Percentiles rank a stretch among this genome's conserved stretches.
Evolutionary conservation across 495 filamentous ascomycete species (phyloP).

Genomic region (Hapsidospora chrysogenum): DNA sequence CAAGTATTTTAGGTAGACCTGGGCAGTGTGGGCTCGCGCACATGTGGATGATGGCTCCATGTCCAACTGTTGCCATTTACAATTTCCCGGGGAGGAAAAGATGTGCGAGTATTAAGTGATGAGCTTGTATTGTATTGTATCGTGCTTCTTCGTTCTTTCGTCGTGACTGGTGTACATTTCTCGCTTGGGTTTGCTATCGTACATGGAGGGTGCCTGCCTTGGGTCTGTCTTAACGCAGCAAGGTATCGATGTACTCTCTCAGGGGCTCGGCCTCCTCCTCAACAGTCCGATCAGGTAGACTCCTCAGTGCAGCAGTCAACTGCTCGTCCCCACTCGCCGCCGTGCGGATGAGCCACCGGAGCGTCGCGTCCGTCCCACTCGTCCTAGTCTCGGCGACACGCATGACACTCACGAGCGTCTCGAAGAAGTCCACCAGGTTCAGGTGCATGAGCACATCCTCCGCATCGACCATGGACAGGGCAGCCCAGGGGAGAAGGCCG

Average conservation of each 20-base stretch:
- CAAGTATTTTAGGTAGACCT: no score
- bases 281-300: conserved; percentile 23
- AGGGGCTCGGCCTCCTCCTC: conserved; percentile 25
- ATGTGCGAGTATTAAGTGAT: no score
- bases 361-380: conserved; percentile 26
- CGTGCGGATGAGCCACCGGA: conserved; percentile 18
- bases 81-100: no score
- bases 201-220: no score
- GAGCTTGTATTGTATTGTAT: no score
- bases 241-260: conserved; percentile 18
- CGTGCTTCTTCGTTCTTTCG: no score
- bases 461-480: conserved; percentile 55
- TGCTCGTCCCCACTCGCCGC: conserved; percentile 19
- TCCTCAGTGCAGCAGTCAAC: conserved; percentile 22
- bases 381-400: conserved; percentile 18
- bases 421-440: conserved; percentile 60
- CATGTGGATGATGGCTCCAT: no score
- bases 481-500: conserved; percentile 61
- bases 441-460: conserved; percentile 67
- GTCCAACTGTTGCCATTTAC: no score
- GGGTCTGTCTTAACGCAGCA: conserved; percentile 3
- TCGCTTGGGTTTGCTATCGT: no score
- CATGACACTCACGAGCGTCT: conserved; percentile 40
- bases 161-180: no score
- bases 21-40: no score